Evolutionary conservation across 1,284 basidiomycete species (phyloP), one percentile per base, ranked within the genome.

Genomic region (Calocybe gambosa): DNA sequence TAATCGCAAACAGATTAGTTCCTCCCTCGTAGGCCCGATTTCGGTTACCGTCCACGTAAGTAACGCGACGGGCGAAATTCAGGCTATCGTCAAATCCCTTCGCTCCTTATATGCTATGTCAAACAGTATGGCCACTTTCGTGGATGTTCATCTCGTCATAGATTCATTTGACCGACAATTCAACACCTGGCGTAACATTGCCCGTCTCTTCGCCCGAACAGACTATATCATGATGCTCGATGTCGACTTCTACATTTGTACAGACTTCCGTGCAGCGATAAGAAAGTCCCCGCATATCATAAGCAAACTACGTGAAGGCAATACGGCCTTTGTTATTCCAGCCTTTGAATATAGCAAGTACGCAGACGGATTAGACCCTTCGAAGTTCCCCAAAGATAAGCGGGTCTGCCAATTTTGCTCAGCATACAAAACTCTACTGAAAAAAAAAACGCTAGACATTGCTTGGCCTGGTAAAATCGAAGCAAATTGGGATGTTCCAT

Each of bases 171-270:
- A 85, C 50, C 74, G 88, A 2, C 80, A 90, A 59, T 85, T 93
- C 69, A 92, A 92, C 63, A 80, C 86, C 33, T 92, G 89, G 86
- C 75, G 90, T 34, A 92, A 92, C 60, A 75, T 82, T 28, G 89
- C 89, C 9, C 77, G 89, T 35, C 70, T 89, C 44, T 88, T 89
- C 57, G 82, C 88, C 1, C 75, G 87, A 10, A 90, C 89, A 4
- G 77, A 85, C 51, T 89, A 79, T 55, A 77, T 91, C 43, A 87
- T 92, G 82, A 88, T 91, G 82, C 78, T 93, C 44, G 89, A 92
- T 62, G 83, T 91, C 50, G 89, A 92, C 61, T 92, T 93, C 62
- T 83, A 77, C 33, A 64, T 88, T 6, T 90, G 87, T 59, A 90
- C 90, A 42, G 78, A 89, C 63, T 87, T 90, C 62, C 73, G 85